Base-by-base conservation (phyloP, 306 rosid species). In the Argentina anserina region DNA sequence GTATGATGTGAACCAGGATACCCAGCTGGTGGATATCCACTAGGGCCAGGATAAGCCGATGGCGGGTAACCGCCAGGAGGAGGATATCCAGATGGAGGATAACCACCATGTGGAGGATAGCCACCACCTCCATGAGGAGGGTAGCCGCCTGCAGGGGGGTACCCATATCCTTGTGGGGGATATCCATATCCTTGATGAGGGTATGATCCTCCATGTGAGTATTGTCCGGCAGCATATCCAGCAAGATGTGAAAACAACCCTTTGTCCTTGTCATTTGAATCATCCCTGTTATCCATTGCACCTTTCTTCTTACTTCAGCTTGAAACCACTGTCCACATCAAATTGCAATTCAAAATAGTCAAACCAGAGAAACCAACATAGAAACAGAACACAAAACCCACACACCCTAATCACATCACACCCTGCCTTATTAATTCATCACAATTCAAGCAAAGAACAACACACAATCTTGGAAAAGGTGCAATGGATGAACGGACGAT, bases 201-300 rank as follows among this genome's bases (percentile, higher is more conserved):
- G 40, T 76, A 73, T 7, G 83, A 49, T 20, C 55, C 66, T 55
- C 93, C 93, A 78, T 81, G 81, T 56, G 75, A 43, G 60, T 80
- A 65, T 73, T 80, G 79, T 33, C 83, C 85, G 3, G 78, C 71
- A 67, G 83, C 91, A 52, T 36, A 76, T 26, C 86, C 82, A 21
- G 86, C 93, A 3, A 87, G 58, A 50, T 78, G 46, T 64, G 96
- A 89, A 56, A 93, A 80, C 4, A 94, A 1, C 47, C 98, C 97
- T 68, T 41, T 93, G 71, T 93, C 98, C 65, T 49, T 93, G 71
- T 93, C 91, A 68, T 52, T 49, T n/a, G 81, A 66, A 50, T 85
- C 84, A 1, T 80, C 61, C n/a, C 64, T 67, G 61, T 87, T 80
- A 76, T 87, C 91, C 97, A 69, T 71, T 36, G 45, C 62, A 49